Base-by-base conservation (phyloP, 441 rosid species). In the Pelargonium australe region DNA sequence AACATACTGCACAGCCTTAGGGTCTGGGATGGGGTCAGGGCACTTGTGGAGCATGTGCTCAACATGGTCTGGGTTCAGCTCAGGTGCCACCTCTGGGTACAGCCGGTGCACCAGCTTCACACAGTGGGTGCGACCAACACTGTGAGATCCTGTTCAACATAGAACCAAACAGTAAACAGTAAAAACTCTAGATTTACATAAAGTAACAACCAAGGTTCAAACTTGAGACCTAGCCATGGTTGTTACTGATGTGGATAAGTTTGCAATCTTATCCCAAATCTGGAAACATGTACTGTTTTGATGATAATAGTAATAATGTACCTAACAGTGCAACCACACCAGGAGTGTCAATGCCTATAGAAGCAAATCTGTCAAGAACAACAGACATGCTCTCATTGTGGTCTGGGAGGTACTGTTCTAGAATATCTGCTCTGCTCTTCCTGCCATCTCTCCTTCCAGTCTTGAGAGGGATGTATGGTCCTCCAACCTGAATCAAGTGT, bases 51-150 rank as follows among this genome's bases (percentile, higher is more conserved):
- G 89, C 94, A 94, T 87, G 86, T 94, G 96, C 34, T 76, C 84
- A 13, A 88, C 79, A 67, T 94, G 97, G 81, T 87, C 88, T 0
- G 97, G 91, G 90, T 89, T 88, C 19, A 94, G 77, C 13, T 71
- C 85, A 0, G 97, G 85, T 78, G 88, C 99, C 4, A 91, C 95
- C 61, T 88, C 87, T 11, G 97, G 99, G 85, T 94, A 94, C 69
- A 91, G 69, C 19, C 96, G 81, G 79, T 94, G 99, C 64, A 94
- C 99, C 80, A 94, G 77, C 85, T 94, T 94, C 73, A 85, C 89
- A 69, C 99, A 94, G 77, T 94, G 99, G 45, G 97, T 91, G 83
- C 97, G 83, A 13, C 99, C 99, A 12, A 94, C 97, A 64, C 96
- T 91, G 82, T 94, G 97, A 68, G 97, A 77, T 25, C 98, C 96